A percentile compares a stretch with the other conserved stretches of the same genome.
Evolutionary conservation across 768 basidiomycete genomes (phyloP).

Genomic region (Leccinum variicolor): DNA sequence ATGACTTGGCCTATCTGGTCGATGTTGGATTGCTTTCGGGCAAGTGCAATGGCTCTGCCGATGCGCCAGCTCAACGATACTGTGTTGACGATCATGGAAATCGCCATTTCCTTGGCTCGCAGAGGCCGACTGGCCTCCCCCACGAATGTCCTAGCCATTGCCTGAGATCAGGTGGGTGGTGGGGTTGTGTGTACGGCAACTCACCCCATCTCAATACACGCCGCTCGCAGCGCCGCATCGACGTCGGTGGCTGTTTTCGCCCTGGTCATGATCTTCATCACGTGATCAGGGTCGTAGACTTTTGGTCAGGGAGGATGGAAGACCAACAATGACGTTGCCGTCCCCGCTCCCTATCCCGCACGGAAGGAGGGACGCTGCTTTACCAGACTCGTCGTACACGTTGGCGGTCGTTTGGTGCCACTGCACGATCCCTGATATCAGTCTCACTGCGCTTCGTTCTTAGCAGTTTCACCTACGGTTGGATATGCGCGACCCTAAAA

Average conservation of each 20-base stretch:
- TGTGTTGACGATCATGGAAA: slow-evolving; percentile 46
- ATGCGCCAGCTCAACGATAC: slow-evolving; percentile 63
- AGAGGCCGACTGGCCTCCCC: slow-evolving; percentile 44
- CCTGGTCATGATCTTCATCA: slow-evolving; percentile 37
- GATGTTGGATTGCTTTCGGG: slow-evolving; percentile 45
- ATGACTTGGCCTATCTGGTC: slow-evolving; percentile 34
- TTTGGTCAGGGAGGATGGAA: not conserved
- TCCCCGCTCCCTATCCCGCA: slow-evolving; percentile 36
- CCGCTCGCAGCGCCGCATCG: slow-evolving; percentile 44
- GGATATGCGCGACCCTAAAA: slow-evolving; percentile 37
- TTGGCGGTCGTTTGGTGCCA: slow-evolving; percentile 32
- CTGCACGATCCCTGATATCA: slow-evolving; percentile 8
- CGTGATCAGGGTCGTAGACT: slow-evolving; percentile 12
- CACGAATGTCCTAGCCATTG: slow-evolving; percentile 35
- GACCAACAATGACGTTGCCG: slow-evolving; percentile 33
- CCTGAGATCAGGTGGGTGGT: not conserved
- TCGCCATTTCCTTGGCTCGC: slow-evolving; percentile 31
- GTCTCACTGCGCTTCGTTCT: slow-evolving; percentile 1
- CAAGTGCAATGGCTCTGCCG: slow-evolving; percentile 54
- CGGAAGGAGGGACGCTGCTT: slow-evolving; percentile 30
- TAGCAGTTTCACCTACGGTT: slow-evolving; percentile 17
- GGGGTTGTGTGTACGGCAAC: not conserved
- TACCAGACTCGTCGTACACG: slow-evolving; percentile 27
- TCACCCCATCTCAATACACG: slow-evolving; percentile 50
- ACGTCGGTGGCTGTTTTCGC: slow-evolving; percentile 42